Evolutionary conservation across 805 yeast genomes (phyloP).

Genomic region (Metschnikowia continentalis): DNA sequence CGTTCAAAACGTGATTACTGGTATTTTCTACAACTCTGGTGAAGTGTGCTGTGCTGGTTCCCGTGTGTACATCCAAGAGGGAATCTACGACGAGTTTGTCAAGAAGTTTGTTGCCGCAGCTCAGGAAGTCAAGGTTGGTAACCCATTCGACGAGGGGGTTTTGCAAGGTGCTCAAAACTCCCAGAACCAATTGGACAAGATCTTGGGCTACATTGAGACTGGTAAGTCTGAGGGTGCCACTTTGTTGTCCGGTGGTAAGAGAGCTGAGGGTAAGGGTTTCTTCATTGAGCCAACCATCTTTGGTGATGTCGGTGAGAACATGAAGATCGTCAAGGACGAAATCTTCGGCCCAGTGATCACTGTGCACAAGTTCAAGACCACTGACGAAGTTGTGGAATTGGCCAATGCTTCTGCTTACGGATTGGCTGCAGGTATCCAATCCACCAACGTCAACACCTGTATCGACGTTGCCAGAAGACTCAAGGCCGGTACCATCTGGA

Average conservation of each 20-base stretch:
- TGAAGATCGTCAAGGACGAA: conserved; percentile 80
- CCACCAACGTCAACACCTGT: conserved; percentile 70
- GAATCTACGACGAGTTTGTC: conserved; percentile 73
- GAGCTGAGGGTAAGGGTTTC: conserved; percentile 50
- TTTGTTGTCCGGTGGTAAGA: conserved; percentile 73
- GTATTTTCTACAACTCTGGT: conserved; percentile 92
- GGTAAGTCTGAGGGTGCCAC: conserved; percentile 86
- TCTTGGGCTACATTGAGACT: conserved; percentile 67
- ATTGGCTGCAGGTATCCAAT: conserved; percentile 87
- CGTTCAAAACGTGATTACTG: conserved; percentile 67
- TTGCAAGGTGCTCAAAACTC: conserved; percentile 94
- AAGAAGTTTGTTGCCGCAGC: conserved; percentile 58
- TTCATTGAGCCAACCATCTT: conserved; percentile 80
- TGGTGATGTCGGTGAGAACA: conserved; percentile 70
- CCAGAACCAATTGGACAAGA: conserved; percentile 69
- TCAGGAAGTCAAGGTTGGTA: conserved; percentile 58
- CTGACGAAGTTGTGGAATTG: conserved; percentile 70
- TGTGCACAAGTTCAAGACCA: conserved; percentile 72
- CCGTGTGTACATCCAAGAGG: conserved; percentile 82
- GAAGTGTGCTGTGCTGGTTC: conserved; percentile 96
- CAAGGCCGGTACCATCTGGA: conserved; percentile 88
- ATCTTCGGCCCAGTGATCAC: conserved; percentile 94
- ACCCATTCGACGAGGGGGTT: conserved; percentile 73
- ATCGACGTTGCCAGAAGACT: conserved; percentile 68
- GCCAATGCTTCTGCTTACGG: conserved; percentile 87